Evolutionary conservation across 75 land plant species (phyloP), one percentile per base, ranked within the genome.

Genomic region (Azolla pinnata): DNA sequence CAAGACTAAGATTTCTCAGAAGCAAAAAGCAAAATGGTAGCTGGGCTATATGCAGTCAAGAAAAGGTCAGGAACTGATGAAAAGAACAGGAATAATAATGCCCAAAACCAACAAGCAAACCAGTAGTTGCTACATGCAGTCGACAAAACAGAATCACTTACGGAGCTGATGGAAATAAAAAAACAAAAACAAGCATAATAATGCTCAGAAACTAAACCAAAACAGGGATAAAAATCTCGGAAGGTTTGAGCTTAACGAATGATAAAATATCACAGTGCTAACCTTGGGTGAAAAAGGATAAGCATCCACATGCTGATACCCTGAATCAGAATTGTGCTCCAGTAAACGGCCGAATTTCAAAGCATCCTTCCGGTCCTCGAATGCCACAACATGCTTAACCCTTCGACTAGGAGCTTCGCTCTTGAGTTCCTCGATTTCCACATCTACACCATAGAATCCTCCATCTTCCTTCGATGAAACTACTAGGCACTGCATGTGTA

Each of bases 401-500:
- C 3, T 27, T 29, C 56, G 81, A 33, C 42, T 14, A 1, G 29
- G 29, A 2, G 44, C 55, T 23, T 31, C 32, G n/a, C 10, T 14
- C 27, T 54, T 20, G 27, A 35, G 54, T 1, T 50, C 70, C 24
- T 73, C 79, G 21, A 59, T 54, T 56, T 79, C 81, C 91, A 90
- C 84, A 58, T 90, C 85, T 61, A 90, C 54, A 3, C 92, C 76
- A 66, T 90, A 90, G 18, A 90, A 75, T 8, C 97, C 97, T 28
- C 63, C 33, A 33, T 44, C 62, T 53, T 64, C 69, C 24, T 52
- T 26, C 7, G 5, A 19, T 1, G 54, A 12, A 25, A 27, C 54
- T 29, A 52, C 12, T 16, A 52, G 12, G 29, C 54, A 52, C 54
- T 52, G 29, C 50, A 12, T 38, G 7, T 38, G 42, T 14, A 7